These are phyloP conservation scores for Sophora flavescens DNA, from an alignment of 306 rosid species.

Conservation along the genomic window DNA sequence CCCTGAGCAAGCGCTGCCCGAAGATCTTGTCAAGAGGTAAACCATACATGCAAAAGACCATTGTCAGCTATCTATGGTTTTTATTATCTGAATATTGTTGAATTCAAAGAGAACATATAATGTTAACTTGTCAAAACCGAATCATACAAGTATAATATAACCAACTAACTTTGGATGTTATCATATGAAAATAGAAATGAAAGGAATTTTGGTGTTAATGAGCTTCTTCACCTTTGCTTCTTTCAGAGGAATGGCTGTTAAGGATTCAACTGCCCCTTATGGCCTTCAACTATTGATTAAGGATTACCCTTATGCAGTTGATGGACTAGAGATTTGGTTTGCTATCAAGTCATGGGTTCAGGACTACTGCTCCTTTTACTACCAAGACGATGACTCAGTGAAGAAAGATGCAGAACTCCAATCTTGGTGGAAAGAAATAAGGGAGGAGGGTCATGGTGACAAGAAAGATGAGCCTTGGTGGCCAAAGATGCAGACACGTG, in stretches of 20 bases:
- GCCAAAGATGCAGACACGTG: constrained; percentile 57
- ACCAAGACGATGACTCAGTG: constrained; percentile 41
- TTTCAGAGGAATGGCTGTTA: constrained; percentile 68
- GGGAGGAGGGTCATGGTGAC: constrained; percentile 62
- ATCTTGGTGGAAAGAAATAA: constrained; percentile 70
- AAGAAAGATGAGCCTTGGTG: constrained; percentile 69
- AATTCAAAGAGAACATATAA: not conserved
- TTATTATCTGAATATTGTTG: not conserved
- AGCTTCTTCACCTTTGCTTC: constrained; percentile 37
- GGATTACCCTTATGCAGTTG: constrained; percentile 68
- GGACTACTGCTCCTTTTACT: constrained; percentile 62
- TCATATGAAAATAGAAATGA: not conserved
- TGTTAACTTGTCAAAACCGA: not conserved
- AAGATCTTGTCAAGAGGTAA: constrained; percentile 82
- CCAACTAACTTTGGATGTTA: not conserved
- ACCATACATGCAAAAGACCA: constrained; percentile 29
- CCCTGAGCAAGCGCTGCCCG: constrained; percentile 80
- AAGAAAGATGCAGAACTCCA: constrained; percentile 54
- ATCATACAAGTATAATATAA: not conserved
- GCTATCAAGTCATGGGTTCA: constrained; percentile 64
- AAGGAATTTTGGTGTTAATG: not conserved
- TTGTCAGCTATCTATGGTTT: not conserved
- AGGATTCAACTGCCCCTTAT: constrained; percentile 48
- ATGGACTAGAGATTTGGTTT: constrained; percentile 69
- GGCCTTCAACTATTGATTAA: constrained; percentile 59